Conservation (phyloP, 1,139 yeast genomes). For the Yamadazyma diddensiae region DNA sequence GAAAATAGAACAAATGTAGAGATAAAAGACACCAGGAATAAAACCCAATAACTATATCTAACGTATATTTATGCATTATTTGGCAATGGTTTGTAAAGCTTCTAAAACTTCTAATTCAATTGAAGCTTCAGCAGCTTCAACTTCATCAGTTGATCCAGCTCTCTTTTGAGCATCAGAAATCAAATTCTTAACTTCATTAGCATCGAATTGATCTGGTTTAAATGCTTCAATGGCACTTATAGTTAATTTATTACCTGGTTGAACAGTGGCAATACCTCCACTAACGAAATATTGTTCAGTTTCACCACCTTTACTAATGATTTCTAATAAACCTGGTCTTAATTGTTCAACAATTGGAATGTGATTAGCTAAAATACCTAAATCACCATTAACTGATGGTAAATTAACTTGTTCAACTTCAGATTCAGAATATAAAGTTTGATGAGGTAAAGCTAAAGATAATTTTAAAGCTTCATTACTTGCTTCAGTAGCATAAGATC, state of each 20-base stretch:
- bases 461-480: slow-evolving; percentile 77
- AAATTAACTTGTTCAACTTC: slow-evolving; percentile 86
- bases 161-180: slow-evolving; percentile 95
- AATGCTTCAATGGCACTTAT: slow-evolving; percentile 96
- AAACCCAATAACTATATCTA: not conserved
- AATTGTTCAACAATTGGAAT: slow-evolving; percentile 97
- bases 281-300: slow-evolving; percentile 83
- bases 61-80: slow-evolving; percentile 37
- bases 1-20: too few species aligned
- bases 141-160: slow-evolving; percentile 79
- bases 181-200: slow-evolving; percentile 74
- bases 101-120: slow-evolving; percentile 95
- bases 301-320: slow-evolving; percentile 75
- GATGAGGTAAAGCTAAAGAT: slow-evolving; percentile 88
- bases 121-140: slow-evolving; percentile 89
- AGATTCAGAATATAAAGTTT: slow-evolving; percentile 52
- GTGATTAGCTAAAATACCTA: slow-evolving; percentile 97
- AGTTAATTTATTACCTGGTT: slow-evolving; percentile 89
- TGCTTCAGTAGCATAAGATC: slow-evolving; percentile 89
- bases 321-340: slow-evolving; percentile 93
- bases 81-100: slow-evolving; percentile 87
- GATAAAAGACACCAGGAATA: too few species aligned
- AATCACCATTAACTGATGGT: slow-evolving; percentile 94
- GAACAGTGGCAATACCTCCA: slow-evolving; percentile 97
- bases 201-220: slow-evolving; percentile 85